Percentiles rank a stretch among this genome's conserved stretches.
phyloP scores from a whole-genome alignment of 257 asterid genomes.

The Nicotiana tabacum region DNA sequence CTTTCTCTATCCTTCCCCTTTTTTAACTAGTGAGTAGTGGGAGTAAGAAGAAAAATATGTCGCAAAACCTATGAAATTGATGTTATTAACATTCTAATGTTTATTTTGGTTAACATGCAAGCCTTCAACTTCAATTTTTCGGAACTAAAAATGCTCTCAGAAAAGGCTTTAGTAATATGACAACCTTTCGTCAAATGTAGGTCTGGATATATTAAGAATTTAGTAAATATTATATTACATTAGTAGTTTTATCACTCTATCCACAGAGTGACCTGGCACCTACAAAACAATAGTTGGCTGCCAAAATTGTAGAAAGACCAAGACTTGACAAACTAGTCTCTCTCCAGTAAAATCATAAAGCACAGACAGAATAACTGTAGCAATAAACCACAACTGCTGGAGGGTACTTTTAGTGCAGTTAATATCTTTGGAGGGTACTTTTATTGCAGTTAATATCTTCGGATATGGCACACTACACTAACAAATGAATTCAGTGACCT shows the following conservation, averaged over 20 bases:
- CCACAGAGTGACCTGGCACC: not conserved
- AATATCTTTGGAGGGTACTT: not conserved
- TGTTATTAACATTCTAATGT: not conserved
- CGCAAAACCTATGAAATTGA: not conserved
- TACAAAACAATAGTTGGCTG: not conserved
- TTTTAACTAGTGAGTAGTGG: not conserved
- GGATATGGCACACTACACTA: not conserved
- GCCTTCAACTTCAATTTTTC: not conserved
- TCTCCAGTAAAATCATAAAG: not conserved
- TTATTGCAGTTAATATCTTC: not conserved
- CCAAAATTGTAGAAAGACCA: not conserved
- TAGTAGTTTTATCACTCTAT: not conserved
- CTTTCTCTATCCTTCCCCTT: not conserved
- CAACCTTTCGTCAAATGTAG: not conserved
- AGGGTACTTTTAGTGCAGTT: not conserved
- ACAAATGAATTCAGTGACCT: not conserved
- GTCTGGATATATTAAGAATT: not conserved
- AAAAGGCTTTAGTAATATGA: not conserved
- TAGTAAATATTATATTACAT: not conserved
- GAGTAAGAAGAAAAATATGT: not conserved
- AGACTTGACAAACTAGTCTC: not conserved
- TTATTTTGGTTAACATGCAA: not conserved
- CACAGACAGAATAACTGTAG: not conserved
- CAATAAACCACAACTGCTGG: not conserved
- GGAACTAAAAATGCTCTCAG: not conserved